A percentile compares a stretch with the other conserved stretches of the same genome.
These are phyloP conservation scores for Aureobasidium sp. DNA, from an alignment of 2,329 filamentous ascomycete genomes.

Conservation along the genomic window DNA sequence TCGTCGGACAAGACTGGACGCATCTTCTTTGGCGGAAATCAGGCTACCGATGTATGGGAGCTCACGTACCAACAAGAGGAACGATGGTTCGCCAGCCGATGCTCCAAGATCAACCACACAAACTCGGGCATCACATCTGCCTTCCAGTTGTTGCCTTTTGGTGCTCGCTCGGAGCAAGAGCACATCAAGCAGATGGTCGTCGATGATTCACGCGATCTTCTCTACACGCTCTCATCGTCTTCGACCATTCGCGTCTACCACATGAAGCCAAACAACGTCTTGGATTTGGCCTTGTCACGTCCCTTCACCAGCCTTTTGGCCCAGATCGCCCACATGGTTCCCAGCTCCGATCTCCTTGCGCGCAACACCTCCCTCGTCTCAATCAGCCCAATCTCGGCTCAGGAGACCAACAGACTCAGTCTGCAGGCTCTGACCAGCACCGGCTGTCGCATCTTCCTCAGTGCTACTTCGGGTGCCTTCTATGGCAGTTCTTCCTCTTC, in stretches of 20 bases:
- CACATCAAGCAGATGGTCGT: conserved; percentile 71
- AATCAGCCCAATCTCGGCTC: conserved; percentile 74
- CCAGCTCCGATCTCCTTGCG: conserved; percentile 62
- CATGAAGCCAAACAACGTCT: conserved; percentile 55
- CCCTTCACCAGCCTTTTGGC: conserved; percentile 48
- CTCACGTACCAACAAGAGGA: conserved; percentile 96
- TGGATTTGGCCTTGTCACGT: conserved; percentile 51
- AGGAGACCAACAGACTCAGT: conserved; percentile 75
- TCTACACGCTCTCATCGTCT: conserved; percentile 83
- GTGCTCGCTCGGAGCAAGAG: conserved; percentile 36
- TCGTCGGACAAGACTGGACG: conserved; percentile 73
- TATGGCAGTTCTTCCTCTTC: conserved; percentile 53
- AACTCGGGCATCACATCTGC: conserved; percentile 58
- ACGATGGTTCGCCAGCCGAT: conserved; percentile 87
- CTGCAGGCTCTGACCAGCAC: conserved; percentile 86
- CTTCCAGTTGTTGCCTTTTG: conserved; percentile 46
- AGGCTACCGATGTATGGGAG: conserved; percentile 84
- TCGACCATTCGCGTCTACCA: conserved; percentile 91
- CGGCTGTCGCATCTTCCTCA: conserved; percentile 86
- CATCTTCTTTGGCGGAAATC: conserved; percentile 82
- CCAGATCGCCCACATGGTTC: conserved; percentile 79
- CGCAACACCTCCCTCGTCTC: conserved; percentile 65
- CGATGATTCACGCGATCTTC: conserved; percentile 77
- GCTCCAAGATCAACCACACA: conserved; percentile 82
- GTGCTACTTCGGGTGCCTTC: conserved; percentile 71